These are phyloP conservation scores for Saururus chinensis DNA, from an alignment of 164 flowering plant species.

Conservation along the genomic window DNA sequence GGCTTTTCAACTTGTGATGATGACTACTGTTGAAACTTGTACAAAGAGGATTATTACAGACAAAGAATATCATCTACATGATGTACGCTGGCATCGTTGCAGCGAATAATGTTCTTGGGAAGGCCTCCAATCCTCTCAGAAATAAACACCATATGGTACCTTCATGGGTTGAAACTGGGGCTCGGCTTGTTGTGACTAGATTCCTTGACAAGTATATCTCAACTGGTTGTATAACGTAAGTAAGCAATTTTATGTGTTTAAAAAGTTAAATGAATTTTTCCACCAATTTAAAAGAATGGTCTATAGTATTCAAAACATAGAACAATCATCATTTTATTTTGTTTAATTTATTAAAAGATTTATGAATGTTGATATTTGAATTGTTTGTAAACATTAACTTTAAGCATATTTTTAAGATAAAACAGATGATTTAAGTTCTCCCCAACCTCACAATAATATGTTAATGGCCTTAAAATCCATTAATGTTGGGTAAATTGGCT, in stretches of 20 bases:
- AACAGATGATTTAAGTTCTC: neutral
- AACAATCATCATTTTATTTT: too few species aligned
- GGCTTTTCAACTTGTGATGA: neutral
- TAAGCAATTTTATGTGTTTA: constrained; percentile 1
- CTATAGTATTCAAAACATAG: too few species aligned
- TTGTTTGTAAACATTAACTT: neutral
- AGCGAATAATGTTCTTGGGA: constrained; percentile 54
- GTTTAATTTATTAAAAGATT: too few species aligned
- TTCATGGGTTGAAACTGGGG: constrained; percentile 58
- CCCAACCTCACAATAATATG: neutral
- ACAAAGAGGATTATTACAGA: neutral
- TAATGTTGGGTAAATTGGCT: too few species aligned
- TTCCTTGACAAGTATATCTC: constrained; percentile 53
- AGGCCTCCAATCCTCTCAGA: constrained; percentile 23
- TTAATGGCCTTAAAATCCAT: too few species aligned
- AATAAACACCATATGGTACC: constrained; percentile 78
- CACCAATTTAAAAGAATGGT: too few species aligned
- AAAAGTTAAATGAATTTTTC: neutral
- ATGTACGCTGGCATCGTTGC: constrained; percentile 74
- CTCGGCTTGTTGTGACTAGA: constrained; percentile 58
- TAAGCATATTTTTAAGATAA: neutral
- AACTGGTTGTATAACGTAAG: constrained; percentile 72
- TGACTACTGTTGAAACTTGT: too few species aligned
- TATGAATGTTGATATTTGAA: neutral
- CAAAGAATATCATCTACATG: too few species aligned